phyloP scores from a whole-genome alignment of 2,329 filamentous ascomycete genomes.

The Xylariaceae sp. region DNA sequence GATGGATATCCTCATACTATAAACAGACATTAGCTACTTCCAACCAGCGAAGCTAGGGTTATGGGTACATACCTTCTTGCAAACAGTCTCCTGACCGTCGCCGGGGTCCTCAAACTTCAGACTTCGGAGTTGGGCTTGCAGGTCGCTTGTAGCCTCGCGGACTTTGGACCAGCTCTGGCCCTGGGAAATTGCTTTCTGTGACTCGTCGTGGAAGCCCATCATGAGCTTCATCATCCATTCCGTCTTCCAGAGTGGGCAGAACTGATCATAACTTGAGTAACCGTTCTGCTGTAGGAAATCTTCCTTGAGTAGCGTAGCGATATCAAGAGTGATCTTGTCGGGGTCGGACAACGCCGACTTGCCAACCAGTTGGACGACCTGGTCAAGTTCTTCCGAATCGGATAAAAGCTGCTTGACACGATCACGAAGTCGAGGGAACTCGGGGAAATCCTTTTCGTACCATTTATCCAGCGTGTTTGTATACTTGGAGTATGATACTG shows the following conservation, averaged over 20 bases:
- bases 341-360: constrained; percentile 95
- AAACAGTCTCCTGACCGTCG: constrained; percentile 80
- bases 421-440: constrained; percentile 91
- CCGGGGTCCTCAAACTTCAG: constrained; percentile 97
- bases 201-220: constrained; percentile 97
- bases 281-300: constrained; percentile 99
- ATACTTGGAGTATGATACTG: constrained; percentile 96
- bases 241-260: constrained; percentile 99
- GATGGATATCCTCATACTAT: constrained; percentile 89
- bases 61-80: constrained; percentile 73
- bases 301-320: constrained; percentile 92
- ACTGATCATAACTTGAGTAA: constrained; percentile 98
- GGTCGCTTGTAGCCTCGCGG: constrained; percentile 84
- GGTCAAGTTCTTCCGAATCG: constrained; percentile 95
- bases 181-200: constrained; percentile 91
- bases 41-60: neutral
- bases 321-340: constrained; percentile 97
- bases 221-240: constrained; percentile 99
- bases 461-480: constrained; percentile 85
- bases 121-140: constrained; percentile 82
- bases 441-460: constrained; percentile 92
- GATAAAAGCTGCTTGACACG: constrained; percentile 92
- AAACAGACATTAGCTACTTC: constrained; percentile 7
- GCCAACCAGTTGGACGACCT: constrained; percentile 97
- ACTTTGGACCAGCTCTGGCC: constrained; percentile 94